Percentiles rank a stretch among this genome's conserved stretches.
Evolutionary conservation across 2,329 filamentous ascomycete species (phyloP).

Genomic region (Fusarium phyllophilum): DNA sequence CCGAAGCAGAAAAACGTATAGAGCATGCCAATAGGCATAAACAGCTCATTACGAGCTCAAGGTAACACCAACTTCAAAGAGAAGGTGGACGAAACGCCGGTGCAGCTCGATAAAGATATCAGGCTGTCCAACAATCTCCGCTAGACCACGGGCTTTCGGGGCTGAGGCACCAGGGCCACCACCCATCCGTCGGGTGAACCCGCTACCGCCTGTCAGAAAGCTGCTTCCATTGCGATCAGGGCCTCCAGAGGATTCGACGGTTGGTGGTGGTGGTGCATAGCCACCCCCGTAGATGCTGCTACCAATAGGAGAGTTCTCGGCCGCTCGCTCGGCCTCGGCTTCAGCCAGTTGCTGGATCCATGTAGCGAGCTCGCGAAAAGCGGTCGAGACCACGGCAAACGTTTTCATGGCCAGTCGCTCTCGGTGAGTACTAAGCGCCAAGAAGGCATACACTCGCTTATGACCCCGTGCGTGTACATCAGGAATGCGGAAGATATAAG

Average conservation of each 20-base stretch:
- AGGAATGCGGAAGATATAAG: slow-evolving; percentile 76
- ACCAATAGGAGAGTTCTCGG: slow-evolving; percentile 55
- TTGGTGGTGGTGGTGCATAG: slow-evolving; percentile 42
- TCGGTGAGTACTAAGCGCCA: slow-evolving; percentile 72
- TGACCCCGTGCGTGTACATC: slow-evolving; percentile 74
- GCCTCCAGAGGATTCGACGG: slow-evolving; percentile 47
- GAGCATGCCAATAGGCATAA: slow-evolving; percentile 37
- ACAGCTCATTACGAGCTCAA: slow-evolving; percentile 57
- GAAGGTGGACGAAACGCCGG: slow-evolving; percentile 69
- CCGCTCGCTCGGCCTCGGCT: slow-evolving; percentile 67
- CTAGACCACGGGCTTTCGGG: slow-evolving; percentile 68
- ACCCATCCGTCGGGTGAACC: slow-evolving; percentile 68
- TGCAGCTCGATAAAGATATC: slow-evolving; percentile 77
- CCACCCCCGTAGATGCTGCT: slow-evolving; percentile 53
- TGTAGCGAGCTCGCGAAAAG: slow-evolving; percentile 70
- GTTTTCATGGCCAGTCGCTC: slow-evolving; percentile 73
- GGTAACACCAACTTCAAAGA: slow-evolving; percentile 67
- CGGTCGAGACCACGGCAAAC: slow-evolving; percentile 69
- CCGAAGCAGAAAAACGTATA: slow-evolving; percentile 43
- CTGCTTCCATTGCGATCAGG: slow-evolving; percentile 60
- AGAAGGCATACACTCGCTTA: slow-evolving; percentile 74
- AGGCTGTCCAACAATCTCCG: slow-evolving; percentile 72
- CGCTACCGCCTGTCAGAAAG: slow-evolving; percentile 66
- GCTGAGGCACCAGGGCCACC: slow-evolving; percentile 65
- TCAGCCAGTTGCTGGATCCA: slow-evolving; percentile 75